Evolutionary conservation across 495 filamentous ascomycete species (phyloP).

Genomic region (Xylaria palmicola): DNA sequence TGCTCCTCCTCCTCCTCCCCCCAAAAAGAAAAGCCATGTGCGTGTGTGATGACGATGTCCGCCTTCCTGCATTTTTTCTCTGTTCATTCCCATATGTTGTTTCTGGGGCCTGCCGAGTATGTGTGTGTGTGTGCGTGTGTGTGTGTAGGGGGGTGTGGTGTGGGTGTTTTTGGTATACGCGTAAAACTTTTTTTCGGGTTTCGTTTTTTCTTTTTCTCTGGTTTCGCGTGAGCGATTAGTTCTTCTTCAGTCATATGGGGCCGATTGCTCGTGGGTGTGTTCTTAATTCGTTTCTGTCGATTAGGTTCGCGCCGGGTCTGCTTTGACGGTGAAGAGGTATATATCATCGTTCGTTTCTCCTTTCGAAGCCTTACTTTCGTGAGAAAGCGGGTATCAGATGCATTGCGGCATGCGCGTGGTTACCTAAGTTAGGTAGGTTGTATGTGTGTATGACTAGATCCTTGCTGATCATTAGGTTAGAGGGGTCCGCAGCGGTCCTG

Average conservation of each 20-base stretch:
- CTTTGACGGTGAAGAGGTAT: too few relatives aligned
- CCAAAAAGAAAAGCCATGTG: too few relatives aligned
- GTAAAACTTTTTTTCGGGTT: background rate
- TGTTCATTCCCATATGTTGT: background rate
- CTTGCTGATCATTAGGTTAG: constrained; percentile 5
- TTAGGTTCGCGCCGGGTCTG: background rate
- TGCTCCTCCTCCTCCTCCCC: too few relatives aligned
- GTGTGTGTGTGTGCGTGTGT: background rate
- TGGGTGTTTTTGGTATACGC: constrained; percentile 1
- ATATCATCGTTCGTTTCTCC: too few relatives aligned
- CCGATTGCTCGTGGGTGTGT: constrained; percentile 15
- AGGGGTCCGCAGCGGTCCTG: background rate
- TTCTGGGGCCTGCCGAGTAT: background rate
- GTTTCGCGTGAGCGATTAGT: constrained; percentile 18
- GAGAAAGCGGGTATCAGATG: constrained; percentile 11
- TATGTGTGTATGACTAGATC: background rate
- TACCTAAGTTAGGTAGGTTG: too few relatives aligned
- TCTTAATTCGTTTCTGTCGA: background rate
- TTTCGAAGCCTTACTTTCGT: too few relatives aligned
- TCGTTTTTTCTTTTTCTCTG: background rate
- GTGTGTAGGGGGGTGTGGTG: background rate
- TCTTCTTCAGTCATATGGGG: constrained; percentile 3
- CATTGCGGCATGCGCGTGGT: too few relatives aligned
- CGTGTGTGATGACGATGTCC: background rate
- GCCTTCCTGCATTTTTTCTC: background rate